These are phyloP conservation scores for Fusarium liriodendri DNA, from an alignment of 2,329 filamentous ascomycete genomes.

Conservation along the genomic window DNA sequence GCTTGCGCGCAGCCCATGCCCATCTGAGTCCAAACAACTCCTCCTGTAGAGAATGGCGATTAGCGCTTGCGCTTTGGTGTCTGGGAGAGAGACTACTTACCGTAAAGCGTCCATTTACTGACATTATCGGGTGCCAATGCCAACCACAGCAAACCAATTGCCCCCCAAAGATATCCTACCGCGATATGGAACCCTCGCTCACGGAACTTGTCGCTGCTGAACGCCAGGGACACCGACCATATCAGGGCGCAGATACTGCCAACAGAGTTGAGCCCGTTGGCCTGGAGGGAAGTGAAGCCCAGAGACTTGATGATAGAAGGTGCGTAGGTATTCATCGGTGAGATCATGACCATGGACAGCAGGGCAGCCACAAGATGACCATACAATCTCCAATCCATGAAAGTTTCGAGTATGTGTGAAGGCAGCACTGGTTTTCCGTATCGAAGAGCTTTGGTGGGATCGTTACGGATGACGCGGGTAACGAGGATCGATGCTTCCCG, in stretches of 20 bases:
- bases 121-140: slow-evolving; percentile 39
- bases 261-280: slow-evolving; percentile 46
- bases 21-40: slow-evolving; percentile 48
- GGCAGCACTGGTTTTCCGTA: slow-evolving; percentile 37
- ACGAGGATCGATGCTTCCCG: slow-evolving; percentile 43
- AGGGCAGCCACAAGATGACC: slow-evolving; percentile 42
- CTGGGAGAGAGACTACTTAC: fast-evolving
- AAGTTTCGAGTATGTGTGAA: slow-evolving; percentile 42
- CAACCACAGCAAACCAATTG: slow-evolving; percentile 43
- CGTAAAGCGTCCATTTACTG: slow-evolving; percentile 43
- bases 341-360: slow-evolving; percentile 47
- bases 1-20: slow-evolving; percentile 47
- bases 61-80: neutral
- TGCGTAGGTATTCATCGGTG: slow-evolving; percentile 46
- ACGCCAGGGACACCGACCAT: slow-evolving; percentile 41
- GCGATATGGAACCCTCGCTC: slow-evolving; percentile 46
- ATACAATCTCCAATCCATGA: slow-evolving; percentile 45
- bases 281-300: slow-evolving; percentile 41
- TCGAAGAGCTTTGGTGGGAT: slow-evolving; percentile 43
- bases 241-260: slow-evolving; percentile 43
- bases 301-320: slow-evolving; percentile 47
- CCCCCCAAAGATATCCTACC: slow-evolving; percentile 42
- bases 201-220: slow-evolving; percentile 43
- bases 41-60: slow-evolving; percentile 26
- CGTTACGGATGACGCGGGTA: slow-evolving; percentile 45